Percentiles rank a stretch among this genome's conserved stretches.
Evolutionary conservation across 2,329 filamentous ascomycete genomes (phyloP).

Genomic region (Hypoxylon sp.): DNA sequence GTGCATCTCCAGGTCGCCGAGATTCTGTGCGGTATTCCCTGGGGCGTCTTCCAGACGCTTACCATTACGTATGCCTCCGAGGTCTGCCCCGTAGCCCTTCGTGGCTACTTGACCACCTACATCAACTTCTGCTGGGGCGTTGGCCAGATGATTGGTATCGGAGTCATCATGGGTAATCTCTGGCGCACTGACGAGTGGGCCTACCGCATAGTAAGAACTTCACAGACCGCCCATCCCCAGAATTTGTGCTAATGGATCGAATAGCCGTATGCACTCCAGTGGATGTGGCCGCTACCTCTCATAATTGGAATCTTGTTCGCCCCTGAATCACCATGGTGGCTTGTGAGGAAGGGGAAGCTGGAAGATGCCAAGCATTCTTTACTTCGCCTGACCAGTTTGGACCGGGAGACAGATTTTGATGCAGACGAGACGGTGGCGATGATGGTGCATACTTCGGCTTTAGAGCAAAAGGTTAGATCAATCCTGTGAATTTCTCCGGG

Average conservation of each 20-base stretch:
- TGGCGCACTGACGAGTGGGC: conserved; percentile 74
- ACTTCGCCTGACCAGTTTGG: conserved; percentile 71
- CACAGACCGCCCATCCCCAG: background rate
- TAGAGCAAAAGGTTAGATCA: conserved; percentile 70
- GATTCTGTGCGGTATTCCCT: conserved; percentile 72
- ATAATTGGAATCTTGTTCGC: conserved; percentile 75
- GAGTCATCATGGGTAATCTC: conserved; percentile 77
- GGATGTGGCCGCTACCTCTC: conserved; percentile 80
- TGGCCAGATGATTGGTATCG: conserved; percentile 79
- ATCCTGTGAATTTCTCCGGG: background rate
- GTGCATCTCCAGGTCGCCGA: conserved; percentile 69
- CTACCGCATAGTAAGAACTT: conserved; percentile 61
- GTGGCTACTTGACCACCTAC: conserved; percentile 76
- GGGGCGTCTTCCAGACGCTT: conserved; percentile 69
- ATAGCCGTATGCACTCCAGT: conserved; percentile 76
- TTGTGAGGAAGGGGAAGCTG: conserved; percentile 73
- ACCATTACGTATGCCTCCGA: conserved; percentile 76
- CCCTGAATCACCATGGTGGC: conserved; percentile 80
- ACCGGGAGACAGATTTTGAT: conserved; percentile 77
- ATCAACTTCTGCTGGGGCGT: conserved; percentile 83
- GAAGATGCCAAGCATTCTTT: conserved; percentile 75
- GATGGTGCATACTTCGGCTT: conserved; percentile 89
- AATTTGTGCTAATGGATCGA: conserved; percentile 22
- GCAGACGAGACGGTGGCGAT: conserved; percentile 88
- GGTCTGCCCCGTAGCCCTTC: conserved; percentile 77